These are phyloP conservation scores for Diaporthe batatas DNA, from an alignment of 2,329 filamentous ascomycete species.

Conservation along the genomic window DNA sequence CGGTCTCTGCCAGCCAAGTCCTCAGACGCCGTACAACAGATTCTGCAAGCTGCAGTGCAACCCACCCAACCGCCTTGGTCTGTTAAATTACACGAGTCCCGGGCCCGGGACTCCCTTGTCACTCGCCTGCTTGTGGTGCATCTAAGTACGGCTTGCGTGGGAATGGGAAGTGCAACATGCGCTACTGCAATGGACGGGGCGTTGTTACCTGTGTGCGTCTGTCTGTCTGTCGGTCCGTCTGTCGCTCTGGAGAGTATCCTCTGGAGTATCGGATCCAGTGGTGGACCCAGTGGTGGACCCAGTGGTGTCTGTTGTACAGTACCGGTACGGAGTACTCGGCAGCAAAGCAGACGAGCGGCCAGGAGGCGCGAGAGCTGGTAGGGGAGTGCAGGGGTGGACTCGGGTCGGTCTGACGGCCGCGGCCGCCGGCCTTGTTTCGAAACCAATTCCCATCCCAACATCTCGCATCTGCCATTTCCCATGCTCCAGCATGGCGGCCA, in stretches of 20 bases:
- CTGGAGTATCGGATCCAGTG: not conserved
- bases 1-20: not conserved
- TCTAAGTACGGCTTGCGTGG: not conserved
- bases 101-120: not conserved
- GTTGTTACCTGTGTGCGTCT: not conserved
- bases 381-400: not conserved
- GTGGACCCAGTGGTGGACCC: not conserved
- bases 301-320: not conserved
- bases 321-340: too few relatives aligned
- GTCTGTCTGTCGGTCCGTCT: not conserved
- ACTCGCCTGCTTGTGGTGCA: not conserved
- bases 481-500: conserved; percentile 1
- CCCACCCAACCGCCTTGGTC: conserved; percentile 16
- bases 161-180: conserved; percentile 17
- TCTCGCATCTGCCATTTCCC: conserved; percentile 1
- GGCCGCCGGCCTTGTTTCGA: conserved; percentile 24
- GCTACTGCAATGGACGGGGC: conserved; percentile 23
- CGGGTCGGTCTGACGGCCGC: conserved; percentile 22
- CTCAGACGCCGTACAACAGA: conserved; percentile 24
- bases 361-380: not conserved
- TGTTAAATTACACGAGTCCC: not conserved
- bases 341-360: not conserved
- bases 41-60: conserved; percentile 41
- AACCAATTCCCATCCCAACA: conserved; percentile 12
- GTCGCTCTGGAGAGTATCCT: not conserved